Evolutionary conservation across 106 monocot genomes (phyloP), one percentile per base, ranked within the genome.

Genomic region (Platanthera zijinensis): DNA sequence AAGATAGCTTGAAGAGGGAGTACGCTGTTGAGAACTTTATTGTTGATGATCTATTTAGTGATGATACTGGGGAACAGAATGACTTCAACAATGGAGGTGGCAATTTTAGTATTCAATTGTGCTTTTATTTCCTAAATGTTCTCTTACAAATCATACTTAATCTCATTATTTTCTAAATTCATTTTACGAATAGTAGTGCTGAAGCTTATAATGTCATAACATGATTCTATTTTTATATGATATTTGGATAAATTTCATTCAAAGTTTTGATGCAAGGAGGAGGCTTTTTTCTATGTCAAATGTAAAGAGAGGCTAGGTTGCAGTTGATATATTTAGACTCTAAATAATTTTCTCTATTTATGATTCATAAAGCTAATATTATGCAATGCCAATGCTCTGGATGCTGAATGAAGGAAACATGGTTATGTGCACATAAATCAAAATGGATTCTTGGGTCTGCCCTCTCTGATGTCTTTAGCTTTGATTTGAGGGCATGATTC

Each of bases 1-100:
- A 75, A 78, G 74, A 75, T 74, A 81, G 76, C 53, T 48, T 85
- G 28, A 83, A 84, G 45, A 79, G 76, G 66, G 89, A 88, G 86
- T 91, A 94, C 83, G 67, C 83, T 77, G 85, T 91, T 59, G 94
- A 97, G 79, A 89, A 86, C 63, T 94, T 94, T 84, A 84, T 97
- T 75, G 83, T 81, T 66, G 97, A 96, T 74, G 93, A 94, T 39
- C 76, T 73, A 50, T 91, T 87, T 28, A 94, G 97, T 84, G 97
- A 97, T 84, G 94, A 97, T 53, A 94, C 91, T 73, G 47, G 86
- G 77, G 97, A 89, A 7, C 69, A 74, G 50, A 69, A 50, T 76
- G 82, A 83, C 76, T 46, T 84, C 17, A 30, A 71, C 9, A 75
- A 84, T 93, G 89, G 85, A 86, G 90, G 91, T 96, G 82, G 57